Conservation (phyloP, 805 yeast genomes). For the Lachancea mirantina region DNA sequence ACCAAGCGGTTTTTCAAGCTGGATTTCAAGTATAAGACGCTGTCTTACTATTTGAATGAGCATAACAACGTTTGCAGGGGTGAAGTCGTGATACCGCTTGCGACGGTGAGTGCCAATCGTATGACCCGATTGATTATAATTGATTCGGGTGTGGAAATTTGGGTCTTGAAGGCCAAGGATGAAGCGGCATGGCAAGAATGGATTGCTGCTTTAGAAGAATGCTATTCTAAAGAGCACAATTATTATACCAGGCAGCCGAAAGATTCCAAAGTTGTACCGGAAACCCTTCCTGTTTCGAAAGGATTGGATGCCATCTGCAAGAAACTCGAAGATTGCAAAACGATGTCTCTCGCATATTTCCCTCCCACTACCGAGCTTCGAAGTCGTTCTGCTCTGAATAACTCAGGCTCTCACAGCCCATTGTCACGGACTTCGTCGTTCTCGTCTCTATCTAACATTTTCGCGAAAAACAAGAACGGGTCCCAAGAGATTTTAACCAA, state of each 20-base stretch:
- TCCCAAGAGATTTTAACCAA: slow-evolving; percentile 4
- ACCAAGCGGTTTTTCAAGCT: slow-evolving; percentile 78
- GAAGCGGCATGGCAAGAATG: slow-evolving; percentile 67
- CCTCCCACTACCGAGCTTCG: slow-evolving; percentile 2
- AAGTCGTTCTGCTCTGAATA: too few relatives aligned
- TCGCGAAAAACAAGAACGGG: slow-evolving; percentile 5
- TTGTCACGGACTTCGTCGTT: slow-evolving; percentile 10
- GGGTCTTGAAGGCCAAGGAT: slow-evolving; percentile 73
- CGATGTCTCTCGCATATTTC: slow-evolving; percentile 20
- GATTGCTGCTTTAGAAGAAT: slow-evolving; percentile 66
- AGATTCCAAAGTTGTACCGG: slow-evolving; percentile 10
- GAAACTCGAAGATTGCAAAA: slow-evolving; percentile 24
- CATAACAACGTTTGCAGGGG: slow-evolving; percentile 71
- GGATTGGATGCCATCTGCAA: slow-evolving; percentile 21
- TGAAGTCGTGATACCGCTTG: slow-evolving; percentile 77
- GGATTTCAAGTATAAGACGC: slow-evolving; percentile 72
- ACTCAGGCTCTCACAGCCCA: slow-evolving; percentile 5
- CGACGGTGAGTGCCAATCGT: slow-evolving; percentile 75
- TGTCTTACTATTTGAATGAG: slow-evolving; percentile 71
- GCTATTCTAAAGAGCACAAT: slow-evolving; percentile 20
- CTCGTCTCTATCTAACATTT: slow-evolving; percentile 8
- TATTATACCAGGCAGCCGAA: too few relatives aligned
- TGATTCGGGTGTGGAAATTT: slow-evolving; percentile 92
- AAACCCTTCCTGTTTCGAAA: slow-evolving; percentile 16
- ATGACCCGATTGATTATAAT: slow-evolving; percentile 63